These are phyloP conservation scores for Coprinopsis marcescibilis DNA, from an alignment of 768 basidiomycete species.

Conservation along the genomic window DNA sequence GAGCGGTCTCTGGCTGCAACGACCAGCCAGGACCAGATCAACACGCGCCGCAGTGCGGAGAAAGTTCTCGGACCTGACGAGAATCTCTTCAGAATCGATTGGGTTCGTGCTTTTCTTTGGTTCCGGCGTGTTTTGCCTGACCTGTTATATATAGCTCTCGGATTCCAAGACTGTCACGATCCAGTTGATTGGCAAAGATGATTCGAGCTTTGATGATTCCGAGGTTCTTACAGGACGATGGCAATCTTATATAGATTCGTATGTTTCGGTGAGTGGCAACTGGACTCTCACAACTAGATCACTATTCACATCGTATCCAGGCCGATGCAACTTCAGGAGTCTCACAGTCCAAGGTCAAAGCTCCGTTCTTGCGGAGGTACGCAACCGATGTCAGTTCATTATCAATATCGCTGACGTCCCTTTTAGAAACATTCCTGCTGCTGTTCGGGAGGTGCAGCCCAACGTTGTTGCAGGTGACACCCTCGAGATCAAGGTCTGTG, in stretches of 20 bases:
- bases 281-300: background rate
- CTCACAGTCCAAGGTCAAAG: constrained; percentile 36
- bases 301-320: constrained; percentile 26
- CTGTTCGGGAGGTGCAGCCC: constrained; percentile 31
- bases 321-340: constrained; percentile 53
- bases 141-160: constrained; percentile 40
- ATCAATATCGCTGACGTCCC: background rate
- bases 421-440: constrained; percentile 35
- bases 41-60: constrained; percentile 60
- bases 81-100: constrained; percentile 74
- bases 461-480: constrained; percentile 49
- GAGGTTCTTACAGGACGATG: constrained; percentile 73
- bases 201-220: constrained; percentile 67
- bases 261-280: constrained; percentile 47
- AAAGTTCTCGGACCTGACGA: constrained; percentile 71
- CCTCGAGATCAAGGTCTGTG: constrained; percentile 81
- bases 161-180: constrained; percentile 63
- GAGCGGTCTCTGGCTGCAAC: constrained; percentile 55
- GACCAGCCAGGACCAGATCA: constrained; percentile 68
- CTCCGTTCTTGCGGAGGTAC: constrained; percentile 66
- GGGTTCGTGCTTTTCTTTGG: constrained; percentile 41
- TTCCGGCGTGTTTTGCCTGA: background rate
- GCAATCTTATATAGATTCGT: constrained; percentile 77
- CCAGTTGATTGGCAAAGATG: constrained; percentile 77
- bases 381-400: constrained; percentile 14